phyloP scores from a whole-genome alignment of 495 filamentous ascomycete genomes.

The Hypoxylon lenormandii region DNA sequence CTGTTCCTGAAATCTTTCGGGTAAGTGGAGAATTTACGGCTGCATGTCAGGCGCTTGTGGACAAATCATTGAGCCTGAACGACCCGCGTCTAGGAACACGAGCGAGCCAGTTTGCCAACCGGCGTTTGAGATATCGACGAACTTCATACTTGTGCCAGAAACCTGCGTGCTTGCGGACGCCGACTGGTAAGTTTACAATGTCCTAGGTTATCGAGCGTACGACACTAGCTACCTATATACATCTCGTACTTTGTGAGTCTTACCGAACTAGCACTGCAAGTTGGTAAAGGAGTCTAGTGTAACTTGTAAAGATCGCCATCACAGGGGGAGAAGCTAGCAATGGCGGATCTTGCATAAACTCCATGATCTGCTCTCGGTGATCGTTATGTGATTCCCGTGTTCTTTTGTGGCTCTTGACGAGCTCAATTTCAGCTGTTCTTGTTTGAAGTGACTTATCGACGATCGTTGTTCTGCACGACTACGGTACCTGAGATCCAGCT shows the following conservation, averaged over 20 bases:
- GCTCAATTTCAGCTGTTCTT: constrained; percentile 12
- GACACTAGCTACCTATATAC: constrained; percentile 9
- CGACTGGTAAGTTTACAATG: constrained; percentile 2
- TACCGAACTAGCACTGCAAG: not conserved
- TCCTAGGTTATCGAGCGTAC: constrained; percentile 12
- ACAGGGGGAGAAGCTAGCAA: constrained; percentile 22
- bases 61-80: constrained; percentile 31
- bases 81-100: constrained; percentile 33
- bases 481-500: no score
- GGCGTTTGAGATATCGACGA: constrained; percentile 27
- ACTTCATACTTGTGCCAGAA: constrained; percentile 14
- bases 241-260: not conserved
- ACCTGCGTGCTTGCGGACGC: not conserved
- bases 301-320: constrained; percentile 13
- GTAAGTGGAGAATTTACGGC: constrained; percentile 21
- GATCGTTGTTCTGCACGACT: constrained; percentile 7
- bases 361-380: constrained; percentile 30
- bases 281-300: constrained; percentile 11
- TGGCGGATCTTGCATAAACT: constrained; percentile 43
- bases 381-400: constrained; percentile 28
- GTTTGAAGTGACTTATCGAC: constrained; percentile 19
- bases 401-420: constrained; percentile 15
- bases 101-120: constrained; percentile 22
- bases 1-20: constrained; percentile 23
- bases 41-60: constrained; percentile 28